A percentile compares a stretch with the other conserved stretches of the same genome.
phyloP scores from a whole-genome alignment of 2,329 filamentous ascomycete genomes.

The Diaporthe longicolla region DNA sequence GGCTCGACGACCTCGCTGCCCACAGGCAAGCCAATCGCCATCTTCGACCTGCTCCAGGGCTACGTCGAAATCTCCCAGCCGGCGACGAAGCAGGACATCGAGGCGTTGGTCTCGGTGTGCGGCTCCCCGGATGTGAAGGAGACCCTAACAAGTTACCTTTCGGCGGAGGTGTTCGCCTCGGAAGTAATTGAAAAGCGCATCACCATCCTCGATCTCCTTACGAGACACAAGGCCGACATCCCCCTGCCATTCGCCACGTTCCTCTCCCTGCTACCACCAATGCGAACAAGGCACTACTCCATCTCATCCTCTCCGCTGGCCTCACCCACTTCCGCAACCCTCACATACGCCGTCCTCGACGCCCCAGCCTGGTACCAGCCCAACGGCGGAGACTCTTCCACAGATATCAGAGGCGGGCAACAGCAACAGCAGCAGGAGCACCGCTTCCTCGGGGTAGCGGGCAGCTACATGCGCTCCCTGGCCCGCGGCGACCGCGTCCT shows the following conservation, averaged over 20 bases:
- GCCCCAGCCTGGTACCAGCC: slow-evolving; percentile 62
- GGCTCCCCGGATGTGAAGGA: slow-evolving; percentile 56
- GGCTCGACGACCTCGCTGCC: slow-evolving; percentile 66
- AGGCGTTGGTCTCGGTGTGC: slow-evolving; percentile 62
- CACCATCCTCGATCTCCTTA: slow-evolving; percentile 73
- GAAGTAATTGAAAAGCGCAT: slow-evolving; percentile 63
- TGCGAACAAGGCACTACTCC: slow-evolving; percentile 65
- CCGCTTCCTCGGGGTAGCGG: slow-evolving; percentile 68
- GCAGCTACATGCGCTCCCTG: slow-evolving; percentile 69
- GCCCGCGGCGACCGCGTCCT: slow-evolving; percentile 58
- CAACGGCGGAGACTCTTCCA: neutral
- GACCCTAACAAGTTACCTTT: slow-evolving; percentile 54
- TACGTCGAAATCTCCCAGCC: slow-evolving; percentile 81
- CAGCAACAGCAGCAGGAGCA: slow-evolving; percentile 56
- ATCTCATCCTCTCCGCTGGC: slow-evolving; percentile 80
- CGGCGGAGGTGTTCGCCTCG: slow-evolving; percentile 54
- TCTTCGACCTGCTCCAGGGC: slow-evolving; percentile 73
- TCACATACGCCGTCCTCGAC: slow-evolving; percentile 78
- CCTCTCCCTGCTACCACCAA: slow-evolving; percentile 74
- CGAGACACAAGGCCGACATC: slow-evolving; percentile 65
- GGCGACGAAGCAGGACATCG: slow-evolving; percentile 70
- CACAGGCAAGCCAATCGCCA: slow-evolving; percentile 68
- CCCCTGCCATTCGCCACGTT: slow-evolving; percentile 71
- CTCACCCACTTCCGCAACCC: slow-evolving; percentile 67
- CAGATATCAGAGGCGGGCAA: neutral